A percentile compares a stretch with the other conserved stretches of the same genome.
phyloP scores from a whole-genome alignment of 257 asterid genomes.

The Solanum dulcamara region DNA sequence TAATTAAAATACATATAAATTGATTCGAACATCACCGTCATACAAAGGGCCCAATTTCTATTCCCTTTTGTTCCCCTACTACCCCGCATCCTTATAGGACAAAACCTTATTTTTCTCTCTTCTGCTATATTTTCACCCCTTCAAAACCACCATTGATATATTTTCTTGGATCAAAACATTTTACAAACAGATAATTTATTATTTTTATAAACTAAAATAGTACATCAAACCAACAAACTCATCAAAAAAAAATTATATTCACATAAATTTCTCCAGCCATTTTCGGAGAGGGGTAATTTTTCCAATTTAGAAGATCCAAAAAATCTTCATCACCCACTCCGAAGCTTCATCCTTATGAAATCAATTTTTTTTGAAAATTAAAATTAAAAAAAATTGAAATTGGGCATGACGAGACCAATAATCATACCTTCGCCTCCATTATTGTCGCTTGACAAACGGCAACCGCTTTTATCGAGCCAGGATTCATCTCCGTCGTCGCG shows the following conservation, averaged over 20 bases:
- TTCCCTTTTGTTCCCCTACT: background rate
- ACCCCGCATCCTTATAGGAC: background rate
- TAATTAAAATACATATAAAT: background rate
- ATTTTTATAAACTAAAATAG: background rate
- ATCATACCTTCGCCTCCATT: slow-evolving; percentile 17
- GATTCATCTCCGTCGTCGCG: slow-evolving; percentile 12
- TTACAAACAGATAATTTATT: too few relatives aligned
- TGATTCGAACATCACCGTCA: accelerated
- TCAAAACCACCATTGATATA: background rate
- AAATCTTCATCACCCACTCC: background rate
- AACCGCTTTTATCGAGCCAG: slow-evolving; percentile 25
- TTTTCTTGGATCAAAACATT: background rate
- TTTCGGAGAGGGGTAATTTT: background rate
- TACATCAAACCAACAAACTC: background rate
- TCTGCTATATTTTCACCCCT: background rate
- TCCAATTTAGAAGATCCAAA: background rate
- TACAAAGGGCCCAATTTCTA: background rate
- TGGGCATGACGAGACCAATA: slow-evolving; percentile 31
- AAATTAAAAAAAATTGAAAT: background rate
- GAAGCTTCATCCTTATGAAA: background rate
- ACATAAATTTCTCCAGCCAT: background rate
- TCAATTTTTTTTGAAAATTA: background rate
- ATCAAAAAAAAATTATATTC: background rate
- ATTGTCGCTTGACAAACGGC: slow-evolving; percentile 19
- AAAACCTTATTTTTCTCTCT: background rate